Percentiles rank a stretch among this genome's conserved stretches.
phyloP scores from a whole-genome alignment of 495 filamentous ascomycete species.

The Rusavskia elegans region DNA sequence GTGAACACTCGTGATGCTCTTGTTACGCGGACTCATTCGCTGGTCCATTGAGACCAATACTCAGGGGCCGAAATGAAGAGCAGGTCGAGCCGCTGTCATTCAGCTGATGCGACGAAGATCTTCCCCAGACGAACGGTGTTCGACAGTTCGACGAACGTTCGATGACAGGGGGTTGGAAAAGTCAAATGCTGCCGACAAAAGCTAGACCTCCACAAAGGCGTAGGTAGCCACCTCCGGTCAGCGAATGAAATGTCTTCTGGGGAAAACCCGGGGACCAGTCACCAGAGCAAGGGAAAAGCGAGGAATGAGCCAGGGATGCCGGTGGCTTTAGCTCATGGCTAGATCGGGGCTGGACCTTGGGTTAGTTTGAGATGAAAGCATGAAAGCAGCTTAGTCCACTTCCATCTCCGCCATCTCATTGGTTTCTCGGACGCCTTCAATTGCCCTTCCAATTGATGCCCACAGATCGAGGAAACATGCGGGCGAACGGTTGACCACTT shows the following conservation, averaged over 20 bases:
- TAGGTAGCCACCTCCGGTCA: neutral
- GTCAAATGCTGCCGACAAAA: no score
- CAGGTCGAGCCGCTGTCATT: neutral
- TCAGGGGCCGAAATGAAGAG: neutral
- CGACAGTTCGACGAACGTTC: no score
- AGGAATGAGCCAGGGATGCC: no score
- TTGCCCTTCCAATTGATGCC: neutral
- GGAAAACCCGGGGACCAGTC: neutral
- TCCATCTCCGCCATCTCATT: neutral
- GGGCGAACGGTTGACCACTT: neutral
- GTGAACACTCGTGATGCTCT: no score
- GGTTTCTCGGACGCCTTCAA: neutral
- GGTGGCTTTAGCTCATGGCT: neutral
- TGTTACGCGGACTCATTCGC: no score
- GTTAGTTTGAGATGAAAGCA: neutral
- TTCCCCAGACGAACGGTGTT: neutral
- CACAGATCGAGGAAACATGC: neutral
- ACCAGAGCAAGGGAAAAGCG: no score
- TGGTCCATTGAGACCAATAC: no score
- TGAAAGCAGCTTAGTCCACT: neutral
- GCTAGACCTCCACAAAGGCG: no score
- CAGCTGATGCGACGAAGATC: neutral
- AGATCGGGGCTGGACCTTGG: neutral
- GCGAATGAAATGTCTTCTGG: neutral
- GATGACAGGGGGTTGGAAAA: no score